Evolutionary conservation across 306 rosid species (phyloP).

Genomic region (Sicyos baderoa): DNA sequence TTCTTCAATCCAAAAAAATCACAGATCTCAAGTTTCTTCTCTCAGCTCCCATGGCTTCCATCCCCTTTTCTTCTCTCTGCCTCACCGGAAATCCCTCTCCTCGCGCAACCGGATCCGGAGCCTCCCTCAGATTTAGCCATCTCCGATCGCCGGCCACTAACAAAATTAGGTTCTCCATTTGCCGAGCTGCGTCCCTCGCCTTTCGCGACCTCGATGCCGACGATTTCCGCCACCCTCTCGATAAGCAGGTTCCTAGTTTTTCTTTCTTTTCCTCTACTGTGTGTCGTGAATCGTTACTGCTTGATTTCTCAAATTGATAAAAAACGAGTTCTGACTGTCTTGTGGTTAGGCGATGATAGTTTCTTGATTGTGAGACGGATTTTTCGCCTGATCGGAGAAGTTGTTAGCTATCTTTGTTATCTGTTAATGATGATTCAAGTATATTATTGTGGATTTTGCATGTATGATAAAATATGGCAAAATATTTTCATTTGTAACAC

Average conservation of each 20-base stretch:
- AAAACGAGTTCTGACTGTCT: too few relatives aligned
- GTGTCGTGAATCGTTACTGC: not conserved
- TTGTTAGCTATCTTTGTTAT: not conserved
- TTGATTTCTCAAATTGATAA: too few relatives aligned
- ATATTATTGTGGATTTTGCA: too few relatives aligned
- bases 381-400: not conserved
- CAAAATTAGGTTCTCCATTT: constrained; percentile 23
- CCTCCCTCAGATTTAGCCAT: constrained; percentile 27
- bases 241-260: not conserved
- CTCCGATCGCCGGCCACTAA: constrained; percentile 23
- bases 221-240: not conserved
- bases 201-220: constrained; percentile 71
- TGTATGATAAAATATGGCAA: too few relatives aligned
- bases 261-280: not conserved
- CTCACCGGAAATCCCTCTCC: constrained; percentile 30
- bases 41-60: constrained; percentile 53
- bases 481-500: too few relatives aligned
- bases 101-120: constrained; percentile 20
- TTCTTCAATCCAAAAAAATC: not conserved
- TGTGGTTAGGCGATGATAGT: not conserved
- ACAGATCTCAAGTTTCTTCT: constrained; percentile 18
- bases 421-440: not conserved
- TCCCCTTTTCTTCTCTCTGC: constrained; percentile 42
- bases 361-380: not conserved
- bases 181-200: constrained; percentile 51